phyloP scores from a whole-genome alignment of 345 rosid species.

The thale cress (Arabidopsis thaliana) region DNA sequence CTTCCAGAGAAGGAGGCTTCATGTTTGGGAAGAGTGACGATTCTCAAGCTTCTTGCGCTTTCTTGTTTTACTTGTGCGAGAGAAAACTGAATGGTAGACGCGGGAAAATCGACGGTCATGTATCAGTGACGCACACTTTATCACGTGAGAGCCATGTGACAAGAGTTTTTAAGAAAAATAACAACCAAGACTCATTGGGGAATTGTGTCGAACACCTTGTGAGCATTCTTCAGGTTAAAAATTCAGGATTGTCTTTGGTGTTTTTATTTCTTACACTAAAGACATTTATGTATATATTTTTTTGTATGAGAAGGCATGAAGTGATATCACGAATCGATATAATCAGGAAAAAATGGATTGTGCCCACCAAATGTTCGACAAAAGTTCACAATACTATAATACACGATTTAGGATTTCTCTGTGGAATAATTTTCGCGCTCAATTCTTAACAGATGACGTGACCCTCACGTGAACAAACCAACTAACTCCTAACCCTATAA shows the following conservation, averaged over 20 bases:
- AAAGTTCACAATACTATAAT: background rate
- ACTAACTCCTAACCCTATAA: background rate
- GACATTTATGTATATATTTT: no score
- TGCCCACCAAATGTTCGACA: background rate
- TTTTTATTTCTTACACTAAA: no score
- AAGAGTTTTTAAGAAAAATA: background rate
- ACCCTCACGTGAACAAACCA: conserved; percentile 20
- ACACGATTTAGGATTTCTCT: background rate
- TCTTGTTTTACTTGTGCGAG: background rate
- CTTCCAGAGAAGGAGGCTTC: conserved; percentile 1
- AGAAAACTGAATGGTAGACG: background rate
- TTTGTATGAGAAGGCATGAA: no score
- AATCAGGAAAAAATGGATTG: background rate
- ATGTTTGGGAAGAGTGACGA: background rate
- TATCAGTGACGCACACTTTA: background rate
- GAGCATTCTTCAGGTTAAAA: background rate
- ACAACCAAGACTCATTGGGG: background rate
- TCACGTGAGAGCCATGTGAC: conserved; percentile 5
- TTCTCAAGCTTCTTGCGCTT: conserved; percentile 1
- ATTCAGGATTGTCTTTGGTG: no score
- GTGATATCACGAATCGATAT: no score
- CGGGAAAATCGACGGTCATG: background rate
- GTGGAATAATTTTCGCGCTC: conserved; percentile 21
- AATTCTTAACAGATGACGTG: conserved; percentile 11
- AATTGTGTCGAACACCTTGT: conserved; percentile 26